Conservation (phyloP, 192 early-diverging fungal species). For the Backusella tuberculispora region DNA sequence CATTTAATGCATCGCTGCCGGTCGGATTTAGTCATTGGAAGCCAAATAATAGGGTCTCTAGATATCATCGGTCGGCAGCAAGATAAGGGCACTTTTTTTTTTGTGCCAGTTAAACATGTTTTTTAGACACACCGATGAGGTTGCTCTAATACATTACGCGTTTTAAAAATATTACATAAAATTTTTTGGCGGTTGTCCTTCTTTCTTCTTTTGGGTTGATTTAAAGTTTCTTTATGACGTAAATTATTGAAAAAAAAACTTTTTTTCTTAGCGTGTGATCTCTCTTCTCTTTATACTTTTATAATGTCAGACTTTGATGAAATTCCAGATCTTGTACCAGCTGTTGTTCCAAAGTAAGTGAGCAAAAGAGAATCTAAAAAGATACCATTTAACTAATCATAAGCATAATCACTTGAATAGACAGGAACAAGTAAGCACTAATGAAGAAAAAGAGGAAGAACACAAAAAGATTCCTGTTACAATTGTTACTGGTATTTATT, state of each 20-base stretch:
- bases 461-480: constrained; percentile 48
- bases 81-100: too few relatives aligned
- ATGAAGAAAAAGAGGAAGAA: constrained; percentile 11
- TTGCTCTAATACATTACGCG: too few relatives aligned
- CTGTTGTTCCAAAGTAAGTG: constrained; percentile 14
- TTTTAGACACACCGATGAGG: too few relatives aligned
- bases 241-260: not conserved
- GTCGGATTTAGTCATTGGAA: too few relatives aligned
- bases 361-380: too few relatives aligned
- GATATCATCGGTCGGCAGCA: too few relatives aligned
- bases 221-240: not conserved
- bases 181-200: too few relatives aligned
- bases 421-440: not conserved
- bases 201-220: too few relatives aligned
- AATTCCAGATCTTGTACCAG: constrained; percentile 36
- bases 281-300: not conserved
- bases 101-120: too few relatives aligned
- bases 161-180: too few relatives aligned
- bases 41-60: too few relatives aligned
- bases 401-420: not conserved
- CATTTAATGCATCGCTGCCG: too few relatives aligned
- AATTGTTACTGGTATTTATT: constrained; percentile 44
- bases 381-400: not conserved
- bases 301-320: constrained; percentile 30
- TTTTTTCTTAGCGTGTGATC: constrained; percentile 3